Conservation (phyloP, 192 early-diverging fungal genomes). For the Backusella parvicylindrica region DNA sequence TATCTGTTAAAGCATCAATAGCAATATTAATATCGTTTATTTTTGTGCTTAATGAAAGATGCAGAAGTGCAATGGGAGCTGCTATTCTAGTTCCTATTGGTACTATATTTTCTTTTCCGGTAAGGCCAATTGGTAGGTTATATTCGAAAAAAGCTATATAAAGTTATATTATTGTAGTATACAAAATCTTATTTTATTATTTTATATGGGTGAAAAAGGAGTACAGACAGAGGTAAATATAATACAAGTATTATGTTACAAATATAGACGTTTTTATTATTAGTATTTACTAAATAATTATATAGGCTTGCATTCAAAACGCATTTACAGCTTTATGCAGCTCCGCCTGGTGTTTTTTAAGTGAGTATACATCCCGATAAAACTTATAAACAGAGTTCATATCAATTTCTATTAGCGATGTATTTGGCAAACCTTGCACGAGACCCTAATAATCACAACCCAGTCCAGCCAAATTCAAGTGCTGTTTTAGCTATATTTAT, state of each 20-base stretch:
- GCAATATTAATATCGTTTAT: slow-evolving; percentile 12
- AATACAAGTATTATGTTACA: background rate
- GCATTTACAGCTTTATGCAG: slow-evolving; percentile 9
- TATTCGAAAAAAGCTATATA: background rate
- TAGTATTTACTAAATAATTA: no score
- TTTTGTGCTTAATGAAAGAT: background rate
- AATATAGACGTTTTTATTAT: background rate
- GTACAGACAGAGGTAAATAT: slow-evolving; percentile 25
- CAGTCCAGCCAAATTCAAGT: slow-evolving; percentile 15
- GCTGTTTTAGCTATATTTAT: slow-evolving; percentile 23
- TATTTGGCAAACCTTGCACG: slow-evolving; percentile 25
- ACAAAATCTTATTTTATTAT: background rate
- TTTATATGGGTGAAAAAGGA: background rate
- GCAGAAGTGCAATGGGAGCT: slow-evolving; percentile 7
- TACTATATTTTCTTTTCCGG: slow-evolving; percentile 21
- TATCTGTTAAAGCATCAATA: slow-evolving; percentile 20
- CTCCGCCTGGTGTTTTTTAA: slow-evolving; percentile 18
- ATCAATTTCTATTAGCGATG: background rate
- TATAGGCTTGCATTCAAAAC: slow-evolving; percentile 3
- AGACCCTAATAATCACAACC: slow-evolving; percentile 4
- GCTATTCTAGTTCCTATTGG: slow-evolving; percentile 3
- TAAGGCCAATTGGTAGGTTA: slow-evolving; percentile 14
- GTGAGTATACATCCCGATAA: background rate
- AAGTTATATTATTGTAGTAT: background rate
- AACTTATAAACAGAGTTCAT: background rate